phyloP scores from a whole-genome alignment of 2,329 filamentous ascomycete species.

The Bipolaris oryzae region DNA sequence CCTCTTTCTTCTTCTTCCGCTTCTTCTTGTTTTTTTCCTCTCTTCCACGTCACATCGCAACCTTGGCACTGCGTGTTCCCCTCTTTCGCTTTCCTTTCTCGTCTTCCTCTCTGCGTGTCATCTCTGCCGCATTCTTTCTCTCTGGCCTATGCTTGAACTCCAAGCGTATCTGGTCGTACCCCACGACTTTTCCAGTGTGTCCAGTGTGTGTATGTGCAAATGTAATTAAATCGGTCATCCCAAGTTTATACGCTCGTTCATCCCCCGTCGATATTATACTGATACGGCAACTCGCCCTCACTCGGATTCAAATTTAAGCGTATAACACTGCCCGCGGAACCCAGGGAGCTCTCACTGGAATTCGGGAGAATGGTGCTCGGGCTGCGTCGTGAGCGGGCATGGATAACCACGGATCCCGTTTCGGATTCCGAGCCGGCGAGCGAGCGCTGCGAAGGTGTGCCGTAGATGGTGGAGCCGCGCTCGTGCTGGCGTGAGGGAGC shows the following conservation, averaged over 20 bases:
- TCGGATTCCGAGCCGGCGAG: constrained; percentile 26
- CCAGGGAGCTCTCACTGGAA: constrained; percentile 39
- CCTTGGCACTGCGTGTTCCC: not conserved
- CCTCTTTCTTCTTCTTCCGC: not conserved
- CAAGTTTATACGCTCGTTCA: constrained; percentile 3
- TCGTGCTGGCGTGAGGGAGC: constrained; percentile 36
- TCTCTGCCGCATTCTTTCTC: not conserved
- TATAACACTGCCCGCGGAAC: constrained; percentile 33
- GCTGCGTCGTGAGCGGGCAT: constrained; percentile 26
- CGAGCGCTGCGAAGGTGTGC: constrained; percentile 34
- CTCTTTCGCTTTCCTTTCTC: not conserved
- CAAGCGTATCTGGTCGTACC: too few species aligned
- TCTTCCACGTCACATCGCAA: not conserved
- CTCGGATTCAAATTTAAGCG: constrained; percentile 33
- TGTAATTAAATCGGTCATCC: not conserved
- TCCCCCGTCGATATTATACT: constrained; percentile 28
- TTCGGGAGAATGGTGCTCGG: constrained; percentile 40
- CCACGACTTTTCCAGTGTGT: not conserved
- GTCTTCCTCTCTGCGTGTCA: not conserved
- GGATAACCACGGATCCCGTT: constrained; percentile 34
- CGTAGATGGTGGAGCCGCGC: constrained; percentile 28
- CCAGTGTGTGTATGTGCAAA: not conserved
- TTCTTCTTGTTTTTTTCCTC: not conserved
- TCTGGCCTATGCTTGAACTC: not conserved
- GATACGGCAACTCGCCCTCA: constrained; percentile 42